Conservation (phyloP, 1,139 yeast genomes). For the Kodamaea plutei region DNA sequence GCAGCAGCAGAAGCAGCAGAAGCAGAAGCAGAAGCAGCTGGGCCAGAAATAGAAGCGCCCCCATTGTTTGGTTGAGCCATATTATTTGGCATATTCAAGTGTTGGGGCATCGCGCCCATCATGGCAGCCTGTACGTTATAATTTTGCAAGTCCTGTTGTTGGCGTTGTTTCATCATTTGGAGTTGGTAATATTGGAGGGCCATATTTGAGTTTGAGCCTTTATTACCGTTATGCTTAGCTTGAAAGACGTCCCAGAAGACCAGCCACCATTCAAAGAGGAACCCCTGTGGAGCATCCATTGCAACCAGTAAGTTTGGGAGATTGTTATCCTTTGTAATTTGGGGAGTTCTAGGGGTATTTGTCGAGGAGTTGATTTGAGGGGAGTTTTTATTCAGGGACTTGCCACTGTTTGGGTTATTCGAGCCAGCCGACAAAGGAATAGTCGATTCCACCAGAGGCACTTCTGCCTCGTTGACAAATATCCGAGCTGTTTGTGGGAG, state of each 20-base stretch:
- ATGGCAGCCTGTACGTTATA: conserved; percentile 28
- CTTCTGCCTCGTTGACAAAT: conserved; percentile 71
- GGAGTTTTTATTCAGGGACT: conserved; percentile 16
- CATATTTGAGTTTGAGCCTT: conserved; percentile 44
- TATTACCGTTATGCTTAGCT: conserved; percentile 47
- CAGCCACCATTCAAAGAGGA: conserved; percentile 93
- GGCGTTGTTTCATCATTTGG: conserved; percentile 61
- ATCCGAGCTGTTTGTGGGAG: conserved; percentile 67
- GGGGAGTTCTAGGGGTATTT: conserved; percentile 18
- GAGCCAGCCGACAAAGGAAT: conserved; percentile 5
- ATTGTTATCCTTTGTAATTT: conserved; percentile 31
- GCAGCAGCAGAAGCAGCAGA: background rate
- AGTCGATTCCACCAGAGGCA: conserved; percentile 26
- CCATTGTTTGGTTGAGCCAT: background rate
- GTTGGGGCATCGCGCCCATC: conserved; percentile 14
- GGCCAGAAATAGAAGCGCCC: background rate
- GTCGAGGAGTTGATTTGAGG: conserved; percentile 16
- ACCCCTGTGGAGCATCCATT: conserved; percentile 84
- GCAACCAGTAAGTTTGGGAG: conserved; percentile 50
- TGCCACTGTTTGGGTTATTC: conserved; percentile 4
- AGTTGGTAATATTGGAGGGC: conserved; percentile 74
- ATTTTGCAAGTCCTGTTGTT: conserved; percentile 49
- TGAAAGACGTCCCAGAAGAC: conserved; percentile 92
- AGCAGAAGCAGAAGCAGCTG: background rate
- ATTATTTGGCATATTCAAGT: no score